Conservation (phyloP, 2,329 filamentous ascomycete species). For the Claviceps pusilla region DNA sequence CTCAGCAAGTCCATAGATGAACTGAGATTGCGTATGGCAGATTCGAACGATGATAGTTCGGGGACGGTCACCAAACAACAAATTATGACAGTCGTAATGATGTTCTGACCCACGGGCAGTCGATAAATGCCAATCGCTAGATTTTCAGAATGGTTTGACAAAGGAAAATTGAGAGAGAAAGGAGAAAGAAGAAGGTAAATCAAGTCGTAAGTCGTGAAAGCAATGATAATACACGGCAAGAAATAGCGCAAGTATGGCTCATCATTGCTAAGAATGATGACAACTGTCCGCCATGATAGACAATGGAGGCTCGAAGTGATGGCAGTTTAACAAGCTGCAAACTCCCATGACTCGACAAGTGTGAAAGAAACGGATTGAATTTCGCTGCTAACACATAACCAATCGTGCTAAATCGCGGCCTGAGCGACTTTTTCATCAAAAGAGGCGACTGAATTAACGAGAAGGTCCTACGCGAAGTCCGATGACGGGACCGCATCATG, state of each 20-base stretch:
- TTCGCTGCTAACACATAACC: background rate
- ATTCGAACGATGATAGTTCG: background rate
- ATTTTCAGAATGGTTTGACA: background rate
- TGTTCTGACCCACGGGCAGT: background rate
- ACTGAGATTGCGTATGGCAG: background rate
- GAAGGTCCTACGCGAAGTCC: background rate
- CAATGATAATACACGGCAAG: background rate
- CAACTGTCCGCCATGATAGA: background rate
- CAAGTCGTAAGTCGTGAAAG: background rate
- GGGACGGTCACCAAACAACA: background rate
- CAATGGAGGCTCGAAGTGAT: background rate
- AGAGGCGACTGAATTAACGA: background rate
- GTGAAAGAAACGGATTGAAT: background rate
- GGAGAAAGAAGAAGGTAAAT: background rate
- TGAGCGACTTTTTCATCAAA: background rate
- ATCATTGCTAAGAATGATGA: background rate
- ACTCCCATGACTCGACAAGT: background rate
- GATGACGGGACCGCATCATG: background rate
- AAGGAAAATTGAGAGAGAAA: background rate
- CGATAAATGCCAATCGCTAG: background rate
- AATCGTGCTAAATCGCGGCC: background rate
- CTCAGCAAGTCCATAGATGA: background rate
- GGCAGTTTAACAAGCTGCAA: background rate
- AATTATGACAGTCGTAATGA: background rate
- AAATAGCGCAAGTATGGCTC: background rate